Evolutionary conservation across 192 early-diverging fungal genomes (phyloP).

Genomic region (Umbelopsis vinacea): DNA sequence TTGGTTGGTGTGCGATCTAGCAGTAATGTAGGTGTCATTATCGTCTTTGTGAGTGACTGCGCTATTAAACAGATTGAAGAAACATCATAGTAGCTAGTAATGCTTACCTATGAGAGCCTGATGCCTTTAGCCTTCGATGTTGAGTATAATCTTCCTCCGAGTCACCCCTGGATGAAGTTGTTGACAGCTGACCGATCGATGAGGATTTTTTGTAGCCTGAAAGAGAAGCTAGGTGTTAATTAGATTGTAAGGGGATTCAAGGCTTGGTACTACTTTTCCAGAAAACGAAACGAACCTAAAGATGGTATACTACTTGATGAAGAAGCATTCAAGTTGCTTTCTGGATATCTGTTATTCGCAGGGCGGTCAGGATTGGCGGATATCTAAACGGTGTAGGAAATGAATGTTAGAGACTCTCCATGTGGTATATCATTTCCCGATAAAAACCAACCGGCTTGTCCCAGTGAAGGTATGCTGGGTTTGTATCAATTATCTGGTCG

Average conservation of each 20-base stretch:
- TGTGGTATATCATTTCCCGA: background rate
- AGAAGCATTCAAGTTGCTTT: background rate
- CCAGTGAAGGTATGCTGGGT: constrained; percentile 11
- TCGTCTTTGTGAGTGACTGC: no score
- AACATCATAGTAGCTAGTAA: background rate
- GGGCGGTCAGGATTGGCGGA: background rate
- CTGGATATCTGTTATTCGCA: background rate
- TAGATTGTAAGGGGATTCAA: background rate
- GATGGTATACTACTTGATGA: background rate
- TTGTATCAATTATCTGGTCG: background rate
- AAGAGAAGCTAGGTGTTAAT: background rate
- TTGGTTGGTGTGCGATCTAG: no score
- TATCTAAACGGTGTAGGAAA: background rate
- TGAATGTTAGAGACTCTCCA: background rate
- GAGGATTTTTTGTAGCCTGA: background rate
- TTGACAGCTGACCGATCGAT: background rate
- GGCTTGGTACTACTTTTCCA: background rate
- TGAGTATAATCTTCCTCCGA: background rate
- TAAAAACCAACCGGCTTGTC: constrained; percentile 3
- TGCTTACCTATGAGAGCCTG: background rate
- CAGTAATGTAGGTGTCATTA: no score
- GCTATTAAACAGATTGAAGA: no score
- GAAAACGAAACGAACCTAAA: background rate
- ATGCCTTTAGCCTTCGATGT: no score
- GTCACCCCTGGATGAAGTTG: background rate